phyloP scores from a whole-genome alignment of 2,329 filamentous ascomycete species.

The Scorias spongiosa region DNA sequence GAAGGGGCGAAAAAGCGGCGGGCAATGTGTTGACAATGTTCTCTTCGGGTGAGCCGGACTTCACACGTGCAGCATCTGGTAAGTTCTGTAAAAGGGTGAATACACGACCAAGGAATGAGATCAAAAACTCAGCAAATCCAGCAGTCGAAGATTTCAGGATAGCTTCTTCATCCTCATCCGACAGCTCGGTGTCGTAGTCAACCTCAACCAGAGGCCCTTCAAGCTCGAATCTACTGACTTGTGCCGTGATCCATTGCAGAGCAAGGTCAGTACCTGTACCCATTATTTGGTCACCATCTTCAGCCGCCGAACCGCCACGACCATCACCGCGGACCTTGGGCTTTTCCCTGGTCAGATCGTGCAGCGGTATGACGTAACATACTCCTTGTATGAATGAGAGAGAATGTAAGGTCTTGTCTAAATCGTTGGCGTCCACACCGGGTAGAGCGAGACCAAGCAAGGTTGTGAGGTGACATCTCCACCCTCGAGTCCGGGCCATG shows the following conservation, averaged over 20 bases:
- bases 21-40: constrained; percentile 93
- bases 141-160: constrained; percentile 90
- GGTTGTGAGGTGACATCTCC: constrained; percentile 87
- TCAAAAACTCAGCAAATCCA: constrained; percentile 81
- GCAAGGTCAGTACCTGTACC: constrained; percentile 42
- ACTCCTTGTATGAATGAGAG: constrained; percentile 91
- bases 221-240: constrained; percentile 85
- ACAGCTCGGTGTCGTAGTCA: constrained; percentile 68
- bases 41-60: constrained; percentile 85
- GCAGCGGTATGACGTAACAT: constrained; percentile 88
- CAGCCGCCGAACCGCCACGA: constrained; percentile 16
- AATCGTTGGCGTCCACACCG: constrained; percentile 52
- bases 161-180: constrained; percentile 70
- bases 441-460: constrained; percentile 83
- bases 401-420: constrained; percentile 91
- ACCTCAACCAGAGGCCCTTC: constrained; percentile 75
- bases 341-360: constrained; percentile 54
- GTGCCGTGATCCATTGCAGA: constrained; percentile 82
- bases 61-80: constrained; percentile 74
- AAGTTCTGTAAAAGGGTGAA: constrained; percentile 93
- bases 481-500: constrained; percentile 89
- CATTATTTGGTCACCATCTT: constrained; percentile 2
- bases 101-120: constrained; percentile 80
- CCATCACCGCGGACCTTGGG: constrained; percentile 11
- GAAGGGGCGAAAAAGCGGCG: constrained; percentile 75